Base-by-base conservation (phyloP, 768 basidiomycete genomes). In the Leccinum sublutescens region DNA sequence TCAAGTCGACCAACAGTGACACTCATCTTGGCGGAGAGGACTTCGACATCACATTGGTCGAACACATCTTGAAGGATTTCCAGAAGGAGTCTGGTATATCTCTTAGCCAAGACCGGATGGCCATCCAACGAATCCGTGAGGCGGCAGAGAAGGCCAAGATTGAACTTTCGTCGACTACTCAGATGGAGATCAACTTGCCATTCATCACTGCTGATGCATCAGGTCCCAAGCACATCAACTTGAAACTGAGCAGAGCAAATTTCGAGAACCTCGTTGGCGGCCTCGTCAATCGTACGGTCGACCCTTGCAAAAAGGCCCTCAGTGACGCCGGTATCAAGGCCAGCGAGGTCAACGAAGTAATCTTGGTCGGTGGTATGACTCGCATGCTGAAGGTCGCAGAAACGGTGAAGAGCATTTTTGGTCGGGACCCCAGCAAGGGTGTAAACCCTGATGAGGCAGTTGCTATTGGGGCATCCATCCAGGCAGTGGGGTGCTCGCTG, bases 131-230 rank as follows among this genome's bases (percentile, higher is more conserved):
- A 76, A 93, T 99, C 62, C 94, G 97, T 67, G 97, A 99, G 76
- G 97, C 97, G 19, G 94, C 96, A 12, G 97, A 99, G 82, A 98
- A 98, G 81, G 97, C 97, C 64, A 99, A 99, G 85, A 95, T 97
- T 53, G 96, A 98, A 72, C 80, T 99, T 25, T 98, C 95, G 11
- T 95, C 93, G 11, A 92, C 95, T 2, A 80, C 90, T 0, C 93
- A 98, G 74, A 99, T 97, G 31, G 97, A 99, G 74, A 86, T 98
- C 78, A 98, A 97, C 76, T 75, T 98, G 65, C 97, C 97, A 3
- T 99, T 98, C 84, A 96, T 99, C 79, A 95, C 96, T 50, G 94
- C 95, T 23, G 95, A 95, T 69, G 93, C 92, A 7, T 84, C 87
- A 6, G 97, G 96, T 10, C 93, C 97, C 55, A 95, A 95, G 78